phyloP scores from a whole-genome alignment of 1,284 basidiomycete genomes.

The Leccinum variabile region DNA sequence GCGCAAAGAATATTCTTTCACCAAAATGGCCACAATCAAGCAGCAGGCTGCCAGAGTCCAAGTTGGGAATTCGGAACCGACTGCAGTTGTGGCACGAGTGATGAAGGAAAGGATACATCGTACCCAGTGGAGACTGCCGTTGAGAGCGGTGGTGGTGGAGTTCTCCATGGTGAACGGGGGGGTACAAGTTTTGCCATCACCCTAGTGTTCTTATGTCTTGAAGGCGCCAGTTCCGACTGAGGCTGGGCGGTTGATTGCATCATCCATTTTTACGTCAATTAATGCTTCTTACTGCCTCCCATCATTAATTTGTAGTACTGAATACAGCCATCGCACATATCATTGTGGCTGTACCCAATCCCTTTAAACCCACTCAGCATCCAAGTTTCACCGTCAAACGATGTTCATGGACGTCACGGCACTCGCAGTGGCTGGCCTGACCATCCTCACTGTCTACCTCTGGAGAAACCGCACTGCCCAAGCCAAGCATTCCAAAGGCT shows the following conservation, averaged over 20 bases:
- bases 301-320: background rate
- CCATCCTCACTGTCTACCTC: conserved; percentile 5
- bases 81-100: background rate
- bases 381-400: background rate
- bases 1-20: background rate
- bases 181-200: background rate
- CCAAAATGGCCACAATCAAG: background rate
- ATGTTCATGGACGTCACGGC: conserved; percentile 1
- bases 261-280: background rate
- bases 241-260: background rate
- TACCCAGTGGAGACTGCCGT: background rate
- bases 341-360: background rate
- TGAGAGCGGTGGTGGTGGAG: background rate
- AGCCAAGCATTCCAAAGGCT: conserved; percentile 11
- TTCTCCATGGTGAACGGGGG: background rate
- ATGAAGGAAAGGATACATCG: background rate
- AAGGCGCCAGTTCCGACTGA: too few species aligned
- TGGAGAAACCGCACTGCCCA: conserved; percentile 5
- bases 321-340: background rate
- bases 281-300: background rate
- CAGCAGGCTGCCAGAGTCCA: background rate
- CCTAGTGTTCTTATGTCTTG: too few species aligned
- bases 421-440: background rate
- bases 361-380: background rate
- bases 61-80: background rate